Base-by-base conservation (phyloP, 306 rosid genomes). In the Bauhinia variegata region DNA sequence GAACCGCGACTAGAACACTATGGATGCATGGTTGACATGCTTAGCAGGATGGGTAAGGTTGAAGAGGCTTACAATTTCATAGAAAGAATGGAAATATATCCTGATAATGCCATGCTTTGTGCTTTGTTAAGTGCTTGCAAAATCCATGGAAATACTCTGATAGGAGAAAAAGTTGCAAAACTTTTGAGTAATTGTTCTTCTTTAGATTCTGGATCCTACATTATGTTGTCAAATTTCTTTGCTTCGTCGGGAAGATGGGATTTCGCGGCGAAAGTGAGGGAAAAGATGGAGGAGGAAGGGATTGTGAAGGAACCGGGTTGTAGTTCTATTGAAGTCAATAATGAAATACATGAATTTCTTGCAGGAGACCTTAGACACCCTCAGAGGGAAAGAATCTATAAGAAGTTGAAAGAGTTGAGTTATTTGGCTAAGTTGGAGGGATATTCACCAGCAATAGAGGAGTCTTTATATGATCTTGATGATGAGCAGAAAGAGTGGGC, bases 21-120 rank as follows among this genome's bases (percentile, higher is more conserved):
- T 18, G 85, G 86, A 36, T 84, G 88, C 83, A 75, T 84, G 75
- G 75, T 80, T 71, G 86, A 84, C 74, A 73, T 84, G 32, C 76
- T 80, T 55, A 78, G 75, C 38, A 80, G 88, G 38, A 77, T 74
- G 9, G 86, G 86, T 8, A 48, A 55, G 60, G 75, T 78, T 38
- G 75, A 78, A 75, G 84, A 84, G 34, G 86, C 88, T 6, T 68
- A 57, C 34, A 33, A 48, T 44, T 73, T 80, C 51, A 75, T 74
- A 46, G 36, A 11, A 34, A 57, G 42, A 49, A 65, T 73, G 74
- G 65, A 75, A 65, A 48, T 71, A 1, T 19, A 33, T 8, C 80
- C 72, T 6, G 87, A 83, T 65, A 53, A 70, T 47, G 72, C 74
- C 47, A 79, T 83, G 85, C 73, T 83, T 12, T 79, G 82, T 7